Conservation (phyloP, 352 stramenopile species). For the Phytopythium sindhum region DNA sequence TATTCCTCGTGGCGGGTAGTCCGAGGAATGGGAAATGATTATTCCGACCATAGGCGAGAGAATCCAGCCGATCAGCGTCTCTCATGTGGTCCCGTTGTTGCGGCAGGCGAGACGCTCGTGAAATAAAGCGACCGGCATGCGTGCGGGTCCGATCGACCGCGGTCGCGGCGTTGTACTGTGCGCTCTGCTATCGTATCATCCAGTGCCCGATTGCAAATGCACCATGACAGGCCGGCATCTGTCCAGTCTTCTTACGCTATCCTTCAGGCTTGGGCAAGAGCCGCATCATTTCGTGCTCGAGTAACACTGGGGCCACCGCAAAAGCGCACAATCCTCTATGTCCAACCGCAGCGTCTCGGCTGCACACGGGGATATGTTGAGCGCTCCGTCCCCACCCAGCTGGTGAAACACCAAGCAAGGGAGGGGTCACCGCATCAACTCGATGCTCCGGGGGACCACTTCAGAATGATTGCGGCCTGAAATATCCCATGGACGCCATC, state of each 20-base stretch:
- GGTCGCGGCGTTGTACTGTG: neutral
- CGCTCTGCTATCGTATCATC: neutral
- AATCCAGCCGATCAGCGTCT: neutral
- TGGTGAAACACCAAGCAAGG: neutral
- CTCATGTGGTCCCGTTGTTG: neutral
- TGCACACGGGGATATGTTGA: neutral
- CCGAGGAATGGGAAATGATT: slow-evolving; percentile 6
- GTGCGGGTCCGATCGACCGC: neutral
- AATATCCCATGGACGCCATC: neutral
- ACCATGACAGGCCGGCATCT: neutral
- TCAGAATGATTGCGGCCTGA: neutral
- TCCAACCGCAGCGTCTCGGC: neutral
- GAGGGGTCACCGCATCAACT: neutral
- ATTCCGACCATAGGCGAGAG: neutral
- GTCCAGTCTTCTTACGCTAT: slow-evolving; percentile 1
- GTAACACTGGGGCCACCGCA: neutral
- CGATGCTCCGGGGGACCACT: neutral
- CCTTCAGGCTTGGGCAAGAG: neutral
- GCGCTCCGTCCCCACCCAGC: neutral
- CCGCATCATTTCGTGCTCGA: neutral
- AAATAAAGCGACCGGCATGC: neutral
- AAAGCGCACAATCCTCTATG: neutral
- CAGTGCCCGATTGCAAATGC: neutral
- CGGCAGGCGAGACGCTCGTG: neutral
- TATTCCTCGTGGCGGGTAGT: slow-evolving; percentile 6